Base-by-base conservation (phyloP, 371 early-diverging fungal genomes). In the Amoeboaphelidium protococcarum region DNA sequence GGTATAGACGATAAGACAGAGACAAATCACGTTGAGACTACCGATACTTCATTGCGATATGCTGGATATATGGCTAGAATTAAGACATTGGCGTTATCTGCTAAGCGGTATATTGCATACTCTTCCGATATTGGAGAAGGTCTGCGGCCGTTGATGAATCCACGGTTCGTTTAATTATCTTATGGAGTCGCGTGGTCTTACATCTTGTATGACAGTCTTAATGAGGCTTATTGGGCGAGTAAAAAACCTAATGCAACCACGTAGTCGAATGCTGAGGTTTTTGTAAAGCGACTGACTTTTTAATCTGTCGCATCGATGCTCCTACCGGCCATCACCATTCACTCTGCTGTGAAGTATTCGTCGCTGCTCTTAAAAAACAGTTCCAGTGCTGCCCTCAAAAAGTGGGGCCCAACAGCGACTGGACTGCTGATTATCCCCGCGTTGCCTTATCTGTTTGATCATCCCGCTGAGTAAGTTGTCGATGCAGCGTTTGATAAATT, bases 121-220 rank as follows among this genome's bases (percentile, higher is more conserved):
- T 70, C 73, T 2, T 72, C 70, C 13, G 78, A 78, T 50, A 66
- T 78, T 22, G 81, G 81, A 27, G 81, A 81, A 52, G 78, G 78
- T 1, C 75, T 81, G 52, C 64, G 81, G 1, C 81, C 81, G n/a
- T 63, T 78, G 31, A 71, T 73, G 13, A 53, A 62, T n/a, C 66
- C 65, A 2, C 4, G 47, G 13, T 31, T 76, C 19, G 79, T 78
- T 47, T 67, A 61, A 26, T 65, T 71, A 41, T 69, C 74, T 22
- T 78, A 74, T 50, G 74, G 67, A 23, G 53, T 76, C 44, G 66
- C 70, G 31, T 74, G 73, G 64, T 65, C 67, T 40, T 74, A 74
- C 52, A 50, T 77, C 42, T 67, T 59, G 41, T 59, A 67, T 21
- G 80, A 78, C 58, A 71, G 77, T 37, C 64, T 61, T 13, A 74